phyloP scores from a whole-genome alignment of 345 rosid species.

The Brassica rapa region DNA sequence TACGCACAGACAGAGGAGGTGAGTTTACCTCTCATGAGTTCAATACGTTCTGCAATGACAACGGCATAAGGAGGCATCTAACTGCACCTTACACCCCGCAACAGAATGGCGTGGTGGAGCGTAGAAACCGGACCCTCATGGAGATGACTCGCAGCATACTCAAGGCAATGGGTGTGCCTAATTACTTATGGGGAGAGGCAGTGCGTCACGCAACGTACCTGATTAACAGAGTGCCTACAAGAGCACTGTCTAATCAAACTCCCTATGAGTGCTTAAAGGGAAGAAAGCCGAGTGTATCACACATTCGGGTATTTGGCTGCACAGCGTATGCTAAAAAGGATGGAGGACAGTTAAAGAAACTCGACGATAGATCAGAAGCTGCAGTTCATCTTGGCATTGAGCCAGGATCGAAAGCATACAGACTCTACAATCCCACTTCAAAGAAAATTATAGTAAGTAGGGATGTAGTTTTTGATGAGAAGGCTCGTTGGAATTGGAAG shows the following conservation, averaged over 20 bases:
- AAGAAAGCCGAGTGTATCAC: neutral
- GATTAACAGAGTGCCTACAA: neutral
- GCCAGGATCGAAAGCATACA: neutral
- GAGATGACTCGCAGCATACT: neutral
- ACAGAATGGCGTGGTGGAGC: neutral
- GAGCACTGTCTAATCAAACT: neutral
- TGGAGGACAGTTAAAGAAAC: no score
- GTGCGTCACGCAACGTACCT: neutral
- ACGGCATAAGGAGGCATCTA: neutral
- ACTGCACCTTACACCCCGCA: neutral
- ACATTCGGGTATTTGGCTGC: neutral
- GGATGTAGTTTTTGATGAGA: neutral
- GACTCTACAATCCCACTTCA: neutral
- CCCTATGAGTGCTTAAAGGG: neutral
- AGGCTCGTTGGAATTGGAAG: neutral
- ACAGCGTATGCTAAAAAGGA: no score
- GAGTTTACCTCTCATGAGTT: no score
- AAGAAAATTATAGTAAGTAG: neutral
- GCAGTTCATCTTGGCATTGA: neutral
- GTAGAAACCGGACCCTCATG: neutral
- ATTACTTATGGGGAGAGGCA: no score
- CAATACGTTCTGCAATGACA: no score
- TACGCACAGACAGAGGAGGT: no score
- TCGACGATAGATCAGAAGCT: neutral
- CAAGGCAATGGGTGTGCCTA: neutral